A percentile compares a stretch with the other conserved stretches of the same genome.
These are phyloP conservation scores for Scedosporium minutisporum DNA, from an alignment of 2,329 filamentous ascomycete genomes.

Conservation along the genomic window DNA sequence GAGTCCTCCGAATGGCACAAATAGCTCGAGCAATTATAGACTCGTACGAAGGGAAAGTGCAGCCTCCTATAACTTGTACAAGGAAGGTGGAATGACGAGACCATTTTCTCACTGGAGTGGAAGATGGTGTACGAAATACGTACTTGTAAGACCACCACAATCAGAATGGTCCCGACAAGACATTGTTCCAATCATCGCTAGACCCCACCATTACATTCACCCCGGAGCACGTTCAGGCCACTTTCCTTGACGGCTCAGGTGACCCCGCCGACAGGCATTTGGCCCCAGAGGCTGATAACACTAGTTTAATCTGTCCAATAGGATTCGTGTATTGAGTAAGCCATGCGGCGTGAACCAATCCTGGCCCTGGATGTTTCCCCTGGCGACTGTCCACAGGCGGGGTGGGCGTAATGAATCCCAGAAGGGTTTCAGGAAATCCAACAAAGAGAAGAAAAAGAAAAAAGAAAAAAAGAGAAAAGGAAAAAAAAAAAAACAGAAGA, in stretches of 20 bases:
- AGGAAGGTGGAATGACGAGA: not conserved
- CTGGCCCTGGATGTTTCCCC: not conserved
- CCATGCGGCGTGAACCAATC: not conserved
- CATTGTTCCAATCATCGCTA: not conserved
- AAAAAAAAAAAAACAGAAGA: not conserved
- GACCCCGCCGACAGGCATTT: not conserved
- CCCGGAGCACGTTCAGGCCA: not conserved
- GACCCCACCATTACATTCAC: not conserved
- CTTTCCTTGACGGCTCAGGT: not conserved
- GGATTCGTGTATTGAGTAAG: not conserved
- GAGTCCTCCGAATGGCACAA: not conserved
- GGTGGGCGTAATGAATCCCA: not conserved
- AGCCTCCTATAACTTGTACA: not conserved
- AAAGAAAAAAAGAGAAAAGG: constrained; percentile 3
- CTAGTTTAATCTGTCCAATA: not conserved
- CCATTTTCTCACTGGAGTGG: not conserved
- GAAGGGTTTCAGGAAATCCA: constrained; percentile 4
- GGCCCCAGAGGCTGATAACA: not conserved
- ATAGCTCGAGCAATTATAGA: not conserved
- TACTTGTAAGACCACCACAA: not conserved
- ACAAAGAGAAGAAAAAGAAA: not conserved
- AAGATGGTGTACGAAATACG: not conserved
- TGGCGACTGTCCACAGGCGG: not conserved
- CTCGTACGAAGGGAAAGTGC: not conserved
- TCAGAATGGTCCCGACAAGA: not conserved